phyloP scores from a whole-genome alignment of 805 yeast species.

The Teunomyces stri region DNA sequence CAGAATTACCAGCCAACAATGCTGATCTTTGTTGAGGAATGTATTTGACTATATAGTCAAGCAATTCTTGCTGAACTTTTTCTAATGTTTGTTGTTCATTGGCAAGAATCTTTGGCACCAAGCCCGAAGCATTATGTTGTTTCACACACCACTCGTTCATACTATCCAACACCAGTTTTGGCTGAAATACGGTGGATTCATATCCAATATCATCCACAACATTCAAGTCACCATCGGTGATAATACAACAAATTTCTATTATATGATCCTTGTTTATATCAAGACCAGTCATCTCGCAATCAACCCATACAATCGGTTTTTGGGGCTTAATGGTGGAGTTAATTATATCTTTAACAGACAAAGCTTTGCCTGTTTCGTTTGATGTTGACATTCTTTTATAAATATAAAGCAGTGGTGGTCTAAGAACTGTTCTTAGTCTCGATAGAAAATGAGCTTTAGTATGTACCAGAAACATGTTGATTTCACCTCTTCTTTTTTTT shows the following conservation, averaged over 20 bases:
- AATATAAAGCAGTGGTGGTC: background rate
- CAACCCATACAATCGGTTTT: constrained; percentile 81
- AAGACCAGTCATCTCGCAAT: constrained; percentile 98
- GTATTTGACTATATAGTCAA: constrained; percentile 55
- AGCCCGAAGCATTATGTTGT: constrained; percentile 77
- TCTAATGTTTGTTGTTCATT: constrained; percentile 50
- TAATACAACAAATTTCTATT: constrained; percentile 86
- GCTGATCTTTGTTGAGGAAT: constrained; percentile 57
- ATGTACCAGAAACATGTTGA: background rate
- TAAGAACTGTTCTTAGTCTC: background rate
- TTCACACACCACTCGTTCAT: constrained; percentile 89
- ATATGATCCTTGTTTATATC: constrained; percentile 73
- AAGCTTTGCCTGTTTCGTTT: background rate
- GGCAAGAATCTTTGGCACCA: constrained; percentile 65
- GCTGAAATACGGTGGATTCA: constrained; percentile 77
- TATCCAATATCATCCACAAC: constrained; percentile 69
- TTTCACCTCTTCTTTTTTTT: background rate
- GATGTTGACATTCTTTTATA: constrained; percentile 2
- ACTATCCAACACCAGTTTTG: constrained; percentile 53
- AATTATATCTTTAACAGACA: constrained; percentile 1
- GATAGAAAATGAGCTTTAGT: background rate
- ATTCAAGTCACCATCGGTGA: constrained; percentile 81
- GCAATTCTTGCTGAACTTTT: constrained; percentile 64
- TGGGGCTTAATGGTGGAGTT: constrained; percentile 4
- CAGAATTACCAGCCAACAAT: constrained; percentile 84